Percentiles rank a stretch among this genome's conserved stretches.
phyloP scores from a whole-genome alignment of 495 filamentous ascomycete genomes.

The Aspergillus heteromorphus region DNA sequence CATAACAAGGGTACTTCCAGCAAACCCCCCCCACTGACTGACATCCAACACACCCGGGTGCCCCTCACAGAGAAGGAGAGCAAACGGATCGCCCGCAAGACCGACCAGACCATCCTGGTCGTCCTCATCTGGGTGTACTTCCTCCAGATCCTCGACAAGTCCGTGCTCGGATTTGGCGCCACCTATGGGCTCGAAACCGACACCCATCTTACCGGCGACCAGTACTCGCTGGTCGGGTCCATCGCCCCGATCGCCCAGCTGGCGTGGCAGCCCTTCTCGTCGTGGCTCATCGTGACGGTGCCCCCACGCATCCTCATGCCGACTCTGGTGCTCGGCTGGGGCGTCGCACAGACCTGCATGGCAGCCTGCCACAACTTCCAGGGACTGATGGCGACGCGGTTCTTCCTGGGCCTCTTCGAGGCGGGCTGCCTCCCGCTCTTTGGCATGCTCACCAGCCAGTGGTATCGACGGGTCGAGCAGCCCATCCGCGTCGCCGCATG shows the following conservation, averaged over 20 bases:
- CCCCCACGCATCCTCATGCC: constrained; percentile 63
- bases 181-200: constrained; percentile 56
- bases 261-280: constrained; percentile 62
- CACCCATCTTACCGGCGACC: constrained; percentile 48
- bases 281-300: constrained; percentile 59
- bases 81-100: constrained; percentile 55
- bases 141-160: constrained; percentile 60
- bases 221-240: constrained; percentile 58
- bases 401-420: constrained; percentile 48
- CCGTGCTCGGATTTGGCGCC: constrained; percentile 57
- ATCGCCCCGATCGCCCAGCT: constrained; percentile 62
- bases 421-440: constrained; percentile 58
- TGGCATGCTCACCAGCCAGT: constrained; percentile 44
- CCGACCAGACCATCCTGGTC: constrained; percentile 51
- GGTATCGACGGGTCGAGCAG: constrained; percentile 48
- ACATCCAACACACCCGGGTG: constrained; percentile 21
- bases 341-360: constrained; percentile 42
- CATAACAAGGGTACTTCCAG: constrained; percentile 3
- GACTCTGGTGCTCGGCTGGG: constrained; percentile 48
- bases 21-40: constrained; percentile 9
- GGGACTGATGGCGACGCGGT: constrained; percentile 40
- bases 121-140: constrained; percentile 64
- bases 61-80: constrained; percentile 47
- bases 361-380: constrained; percentile 39
- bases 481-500: constrained; percentile 45